Evolutionary conservation across 345 rosid species (phyloP), one percentile per base, ranked within the genome.

Genomic region (Mercurialis annua): DNA sequence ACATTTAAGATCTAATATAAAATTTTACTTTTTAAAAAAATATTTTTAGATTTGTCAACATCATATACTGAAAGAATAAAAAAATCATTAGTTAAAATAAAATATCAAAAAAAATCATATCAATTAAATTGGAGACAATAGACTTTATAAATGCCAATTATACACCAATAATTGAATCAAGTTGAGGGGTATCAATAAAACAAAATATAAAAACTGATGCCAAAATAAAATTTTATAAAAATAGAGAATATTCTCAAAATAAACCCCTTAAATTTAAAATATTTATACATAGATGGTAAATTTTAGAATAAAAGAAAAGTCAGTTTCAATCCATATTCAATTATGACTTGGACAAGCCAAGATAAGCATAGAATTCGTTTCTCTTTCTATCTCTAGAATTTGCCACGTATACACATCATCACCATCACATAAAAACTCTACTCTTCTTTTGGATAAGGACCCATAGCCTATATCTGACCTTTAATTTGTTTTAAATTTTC

Each of bases 371-470:
- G 43, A 9, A 47, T 38, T 15, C 29, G 2, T 6, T 53, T 30
- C 59, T 16, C 15, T 38, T 36, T 16, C 23, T 30, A 12, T 29
- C 12, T 8, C 57, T 16, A 21, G 4, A 49, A 23, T 7, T n/a
- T 23, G 8, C 26, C n/a, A 20, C 27, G 14, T 24, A 21, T 23
- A 47, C 71, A 68, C 65, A 38, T 58, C 64, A 68, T 6, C 55
- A 31, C 65, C 52, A 52, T 24, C 23, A 0, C 24, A 21, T 5
- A 30, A 14, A 29, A 34, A 30, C 42, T n/a, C 7, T 48, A 49
- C 50, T 40, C 44, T 40, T 40, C 44, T 52, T n/a, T 9, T 20
- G 65, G 75, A 71, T 71, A 71, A 71, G 75, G 52, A 49, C 65
- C 46, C 43, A 0, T 18, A 21, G 47, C 21, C 46, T 10, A 10